phyloP scores from a whole-genome alignment of 345 rosid species.

The Bruguiera sexangula region DNA sequence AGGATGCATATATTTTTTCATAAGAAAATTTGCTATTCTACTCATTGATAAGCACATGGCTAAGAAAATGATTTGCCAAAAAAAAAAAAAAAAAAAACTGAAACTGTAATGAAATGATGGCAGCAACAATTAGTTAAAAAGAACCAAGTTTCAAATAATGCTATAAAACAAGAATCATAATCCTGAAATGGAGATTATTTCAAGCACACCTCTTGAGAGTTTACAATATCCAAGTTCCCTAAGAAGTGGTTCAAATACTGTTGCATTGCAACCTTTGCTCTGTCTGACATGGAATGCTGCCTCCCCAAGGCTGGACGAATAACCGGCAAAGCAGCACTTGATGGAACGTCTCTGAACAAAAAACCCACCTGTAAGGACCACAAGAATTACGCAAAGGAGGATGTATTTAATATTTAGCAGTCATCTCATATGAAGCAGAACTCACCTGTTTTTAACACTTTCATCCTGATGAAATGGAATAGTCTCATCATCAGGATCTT shows the following conservation, averaged over 20 bases:
- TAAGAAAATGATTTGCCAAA: too few relatives aligned
- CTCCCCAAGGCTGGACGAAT: constrained; percentile 88
- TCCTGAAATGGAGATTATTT: too few relatives aligned
- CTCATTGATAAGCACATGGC: too few relatives aligned
- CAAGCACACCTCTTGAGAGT: constrained; percentile 78
- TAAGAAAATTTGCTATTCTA: too few relatives aligned
- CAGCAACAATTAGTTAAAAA: too few relatives aligned
- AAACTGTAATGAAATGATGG: too few relatives aligned
- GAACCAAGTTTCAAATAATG: too few relatives aligned
- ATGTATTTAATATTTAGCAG: not conserved
- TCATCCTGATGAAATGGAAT: constrained; percentile 69
- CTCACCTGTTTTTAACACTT: constrained; percentile 72
- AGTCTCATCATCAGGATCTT: constrained; percentile 74
- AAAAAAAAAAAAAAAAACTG: too few relatives aligned
- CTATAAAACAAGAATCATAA: too few relatives aligned
- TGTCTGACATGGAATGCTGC: constrained; percentile 83
- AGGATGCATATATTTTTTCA: too few relatives aligned
- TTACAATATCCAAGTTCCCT: constrained; percentile 91
- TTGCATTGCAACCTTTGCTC: constrained; percentile 96
- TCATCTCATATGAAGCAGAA: constrained; percentile 1
- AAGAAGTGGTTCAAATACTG: constrained; percentile 85
- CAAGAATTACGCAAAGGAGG: constrained; percentile 11
- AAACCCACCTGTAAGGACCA: constrained; percentile 38
- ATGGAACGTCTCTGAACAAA: constrained; percentile 90
- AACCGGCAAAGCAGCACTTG: constrained; percentile 92